Base-by-base conservation (phyloP, 176 grass and related monocot genomes). In the Neostapfia colusana region DNA sequence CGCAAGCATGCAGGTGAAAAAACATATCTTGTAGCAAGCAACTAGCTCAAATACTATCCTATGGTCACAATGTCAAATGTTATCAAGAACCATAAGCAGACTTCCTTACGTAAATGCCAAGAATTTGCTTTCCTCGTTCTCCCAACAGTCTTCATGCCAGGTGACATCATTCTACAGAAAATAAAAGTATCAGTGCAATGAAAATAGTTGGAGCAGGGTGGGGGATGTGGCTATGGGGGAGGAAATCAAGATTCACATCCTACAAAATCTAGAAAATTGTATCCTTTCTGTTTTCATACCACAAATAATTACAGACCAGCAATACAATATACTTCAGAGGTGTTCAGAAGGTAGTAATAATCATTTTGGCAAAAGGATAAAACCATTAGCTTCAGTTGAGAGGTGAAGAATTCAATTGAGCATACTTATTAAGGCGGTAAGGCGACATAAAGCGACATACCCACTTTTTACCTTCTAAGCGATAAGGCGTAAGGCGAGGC, bases 131-230 rank as follows among this genome's bases (percentile, higher is more conserved):
- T 99, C 91, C 72, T 44, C 28, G 48, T 99, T 95, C 64, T 75
- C 89, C 95, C 95, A 99, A 49, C 64, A 78, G 80, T 85, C 74
- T 72, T 99, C 95, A 65, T 99, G 95, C 95, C 95, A 99, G 8
- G 89, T 92, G 59, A 99, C 77, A 90, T 99, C 95, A 77, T 84
- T 90, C 95, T 99, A 84, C 66, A 78, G 71, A 72, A 25, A 51
- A 88, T 35, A 82, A 83, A 83, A 18, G 46, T 67, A 4, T 67
- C 59, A 83, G 57, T 45, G 40, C 41, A 68, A 61, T 65, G 10
- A 16, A 82, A 57, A 73, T 53, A 10, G 78, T 72, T 18, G 9
- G 55, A 26, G 23, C 10, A 58, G 53, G 21, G 55, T 55, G 10
- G 24, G 10, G 10, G 3, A 26, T 58, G 55, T 17, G 37, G 14